Evolutionary conservation across 148 eudicot genomes (phyloP).

Genomic region (Persicaria tinctoria): DNA sequence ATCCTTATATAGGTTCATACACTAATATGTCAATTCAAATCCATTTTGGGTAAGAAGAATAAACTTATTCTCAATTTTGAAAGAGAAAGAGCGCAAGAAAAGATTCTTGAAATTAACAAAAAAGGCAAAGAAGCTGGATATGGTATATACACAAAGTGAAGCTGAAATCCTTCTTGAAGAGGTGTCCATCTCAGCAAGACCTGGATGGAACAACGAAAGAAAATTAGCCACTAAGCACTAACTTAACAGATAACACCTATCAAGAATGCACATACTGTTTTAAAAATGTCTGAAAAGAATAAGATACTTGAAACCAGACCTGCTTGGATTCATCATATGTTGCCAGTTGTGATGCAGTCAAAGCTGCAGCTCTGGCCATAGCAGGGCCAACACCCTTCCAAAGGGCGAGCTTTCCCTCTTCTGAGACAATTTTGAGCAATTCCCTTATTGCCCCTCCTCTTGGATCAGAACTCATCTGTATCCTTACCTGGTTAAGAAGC

Average conservation of each 20-base stretch:
- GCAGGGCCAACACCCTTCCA: conserved; percentile 98
- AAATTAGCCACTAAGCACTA: background rate
- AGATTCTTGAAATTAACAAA: conserved; percentile 17
- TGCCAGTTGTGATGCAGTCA: conserved; percentile 89
- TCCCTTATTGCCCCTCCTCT: conserved; percentile 48
- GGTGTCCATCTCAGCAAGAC: conserved; percentile 52
- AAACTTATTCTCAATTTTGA: background rate
- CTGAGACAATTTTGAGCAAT: conserved; percentile 47
- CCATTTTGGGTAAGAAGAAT: background rate
- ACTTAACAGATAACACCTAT: background rate
- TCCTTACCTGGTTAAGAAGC: conserved; percentile 47
- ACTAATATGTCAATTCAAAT: background rate
- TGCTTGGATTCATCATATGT: conserved; percentile 94
- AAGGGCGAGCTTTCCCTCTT: conserved; percentile 81
- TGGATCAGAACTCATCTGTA: conserved; percentile 60
- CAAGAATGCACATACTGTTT: background rate
- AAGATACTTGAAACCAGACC: conserved; percentile 40
- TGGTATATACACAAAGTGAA: conserved; percentile 64
- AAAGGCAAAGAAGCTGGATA: conserved; percentile 7
- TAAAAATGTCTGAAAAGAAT: conserved; percentile 12
- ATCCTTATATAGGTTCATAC: background rate
- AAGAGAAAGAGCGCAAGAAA: background rate
- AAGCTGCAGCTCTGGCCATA: conserved; percentile 79
- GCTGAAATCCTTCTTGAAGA: conserved; percentile 76
- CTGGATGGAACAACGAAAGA: conserved; percentile 28